Percentiles rank a stretch among this genome's conserved stretches.
phyloP scores from a whole-genome alignment of 768 basidiomycete genomes.

The Boletus insuetus region DNA sequence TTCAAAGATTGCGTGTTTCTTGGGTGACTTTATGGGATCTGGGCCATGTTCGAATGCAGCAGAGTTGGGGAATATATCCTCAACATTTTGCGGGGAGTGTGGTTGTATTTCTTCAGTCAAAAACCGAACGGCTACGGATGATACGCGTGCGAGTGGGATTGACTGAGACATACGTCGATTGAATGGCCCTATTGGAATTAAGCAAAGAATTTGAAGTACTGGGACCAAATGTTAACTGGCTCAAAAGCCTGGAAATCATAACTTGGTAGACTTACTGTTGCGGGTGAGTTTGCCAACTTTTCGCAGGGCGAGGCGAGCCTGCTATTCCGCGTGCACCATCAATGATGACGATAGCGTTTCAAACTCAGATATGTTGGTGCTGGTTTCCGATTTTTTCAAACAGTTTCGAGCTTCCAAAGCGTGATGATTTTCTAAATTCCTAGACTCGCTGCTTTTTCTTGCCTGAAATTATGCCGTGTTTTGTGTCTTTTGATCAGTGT shows the following conservation, averaged over 20 bases:
- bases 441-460: neutral
- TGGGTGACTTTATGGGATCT: slow-evolving; percentile 35
- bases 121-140: slow-evolving; percentile 34
- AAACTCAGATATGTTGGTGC: too few species aligned
- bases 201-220: neutral
- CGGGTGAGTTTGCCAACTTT: too few species aligned
- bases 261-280: too few species aligned
- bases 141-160: slow-evolving; percentile 28
- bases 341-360: too few species aligned
- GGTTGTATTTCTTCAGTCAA: slow-evolving; percentile 41
- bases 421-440: neutral
- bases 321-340: too few species aligned
- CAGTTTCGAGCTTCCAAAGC: too few species aligned
- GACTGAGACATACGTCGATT: slow-evolving; percentile 26
- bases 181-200: neutral
- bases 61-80: slow-evolving; percentile 40
- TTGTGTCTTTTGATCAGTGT: neutral
- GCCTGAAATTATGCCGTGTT: too few species aligned
- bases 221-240: too few species aligned
- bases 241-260: too few species aligned
- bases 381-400: too few species aligned
- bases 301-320: too few species aligned
- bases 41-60: slow-evolving; percentile 34
- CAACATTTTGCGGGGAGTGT: slow-evolving; percentile 34
- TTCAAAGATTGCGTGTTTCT: slow-evolving; percentile 65